Percentiles rank a stretch among this genome's conserved stretches.
phyloP scores from a whole-genome alignment of 148 eudicot genomes.

The Rhododendron molle region DNA sequence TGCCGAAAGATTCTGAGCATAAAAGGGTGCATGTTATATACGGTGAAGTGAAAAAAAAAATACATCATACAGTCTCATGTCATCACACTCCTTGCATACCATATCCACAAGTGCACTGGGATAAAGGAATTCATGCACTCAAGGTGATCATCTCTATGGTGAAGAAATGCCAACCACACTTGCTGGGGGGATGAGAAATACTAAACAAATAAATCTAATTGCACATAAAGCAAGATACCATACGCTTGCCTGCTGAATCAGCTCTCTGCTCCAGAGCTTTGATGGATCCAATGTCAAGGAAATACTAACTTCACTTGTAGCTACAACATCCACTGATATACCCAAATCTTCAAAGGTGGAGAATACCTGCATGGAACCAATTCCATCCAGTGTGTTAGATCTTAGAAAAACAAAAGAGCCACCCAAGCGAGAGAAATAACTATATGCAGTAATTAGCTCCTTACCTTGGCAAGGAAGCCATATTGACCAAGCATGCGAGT shows the following conservation, averaged over 20 bases:
- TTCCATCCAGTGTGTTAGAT: background rate
- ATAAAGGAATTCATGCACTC: background rate
- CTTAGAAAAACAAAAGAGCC: background rate
- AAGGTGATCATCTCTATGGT: background rate
- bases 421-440: background rate
- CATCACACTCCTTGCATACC: background rate
- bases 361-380: constrained; percentile 59
- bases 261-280: constrained; percentile 97
- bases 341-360: constrained; percentile 84
- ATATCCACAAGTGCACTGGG: background rate
- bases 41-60: background rate
- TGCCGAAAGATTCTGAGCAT: background rate
- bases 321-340: constrained; percentile 97
- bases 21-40: background rate
- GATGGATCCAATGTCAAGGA: constrained; percentile 95
- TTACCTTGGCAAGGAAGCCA: constrained; percentile 95
- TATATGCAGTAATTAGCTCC: background rate
- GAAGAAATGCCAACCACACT: background rate
- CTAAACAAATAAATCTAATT: background rate
- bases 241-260: constrained; percentile 97
- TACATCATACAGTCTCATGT: background rate
- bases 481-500: constrained; percentile 96
- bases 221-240: constrained; percentile 19
- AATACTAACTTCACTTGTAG: constrained; percentile 98
- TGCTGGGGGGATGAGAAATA: too few species aligned